phyloP scores from a whole-genome alignment of 1,284 basidiomycete species.

The Erythrobasidium hasegawianum region DNA sequence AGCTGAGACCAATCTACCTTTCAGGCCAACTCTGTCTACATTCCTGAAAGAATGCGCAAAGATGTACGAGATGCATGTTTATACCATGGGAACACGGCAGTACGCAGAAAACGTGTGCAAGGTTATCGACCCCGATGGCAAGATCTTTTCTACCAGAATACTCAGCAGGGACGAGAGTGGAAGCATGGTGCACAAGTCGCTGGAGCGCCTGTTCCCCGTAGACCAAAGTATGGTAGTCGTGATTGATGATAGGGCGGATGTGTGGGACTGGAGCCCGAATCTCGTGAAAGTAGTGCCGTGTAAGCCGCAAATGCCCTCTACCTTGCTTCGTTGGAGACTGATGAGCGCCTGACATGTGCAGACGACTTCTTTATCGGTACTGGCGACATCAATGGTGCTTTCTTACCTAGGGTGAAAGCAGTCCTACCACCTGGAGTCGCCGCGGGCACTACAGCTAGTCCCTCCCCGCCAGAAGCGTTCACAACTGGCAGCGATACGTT shows the following conservation, averaged over 20 bases:
- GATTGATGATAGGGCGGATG: conserved; percentile 95
- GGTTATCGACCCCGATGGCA: conserved; percentile 83
- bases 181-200: conserved; percentile 83
- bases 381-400: conserved; percentile 93
- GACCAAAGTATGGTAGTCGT: conserved; percentile 99
- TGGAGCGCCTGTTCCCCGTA: conserved; percentile 86
- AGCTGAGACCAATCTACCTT: conserved; percentile 2
- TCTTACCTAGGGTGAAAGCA: conserved; percentile 64
- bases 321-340: background rate
- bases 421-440: conserved; percentile 50
- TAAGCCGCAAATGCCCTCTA: conserved; percentile 51
- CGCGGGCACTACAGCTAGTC: conserved; percentile 47
- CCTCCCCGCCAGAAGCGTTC: conserved; percentile 43
- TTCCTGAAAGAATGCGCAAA: conserved; percentile 70
- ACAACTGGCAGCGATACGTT: background rate
- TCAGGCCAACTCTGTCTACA: conserved; percentile 75
- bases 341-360: conserved; percentile 46
- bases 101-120: conserved; percentile 94
- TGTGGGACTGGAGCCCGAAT: conserved; percentile 95
- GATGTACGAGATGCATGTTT: conserved; percentile 97
- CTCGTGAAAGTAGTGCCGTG: conserved; percentile 94
- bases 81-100: conserved; percentile 97
- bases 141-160: conserved; percentile 79
- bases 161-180: conserved; percentile 92
- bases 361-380: conserved; percentile 99